Evolutionary conservation across 2,329 filamentous ascomycete species (phyloP).

Genomic region (Penicillium paneum): DNA sequence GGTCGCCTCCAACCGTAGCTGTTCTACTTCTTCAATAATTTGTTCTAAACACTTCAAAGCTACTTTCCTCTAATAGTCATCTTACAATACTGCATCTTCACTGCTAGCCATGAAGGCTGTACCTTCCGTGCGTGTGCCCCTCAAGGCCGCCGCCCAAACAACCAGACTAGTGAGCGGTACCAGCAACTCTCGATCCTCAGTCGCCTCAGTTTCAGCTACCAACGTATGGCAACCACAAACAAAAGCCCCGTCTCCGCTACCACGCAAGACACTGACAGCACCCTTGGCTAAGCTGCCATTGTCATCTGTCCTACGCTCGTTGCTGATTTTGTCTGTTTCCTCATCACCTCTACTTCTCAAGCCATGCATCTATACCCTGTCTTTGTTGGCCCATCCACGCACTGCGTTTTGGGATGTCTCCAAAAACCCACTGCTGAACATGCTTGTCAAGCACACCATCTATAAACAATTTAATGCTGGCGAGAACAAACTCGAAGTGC

Average conservation of each 20-base stretch:
- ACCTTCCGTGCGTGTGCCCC: conserved; percentile 27
- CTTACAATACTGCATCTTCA: not conserved
- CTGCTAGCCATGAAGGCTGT: conserved; percentile 28
- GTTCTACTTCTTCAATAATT: not conserved
- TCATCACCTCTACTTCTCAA: conserved; percentile 57
- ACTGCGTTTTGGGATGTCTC: conserved; percentile 48
- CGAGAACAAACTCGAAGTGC: conserved; percentile 48
- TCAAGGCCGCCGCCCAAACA: conserved; percentile 12
- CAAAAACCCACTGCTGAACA: conserved; percentile 46
- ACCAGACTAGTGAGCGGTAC: conserved; percentile 33
- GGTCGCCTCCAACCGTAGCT: conserved; percentile 7
- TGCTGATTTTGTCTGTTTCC: conserved; percentile 38
- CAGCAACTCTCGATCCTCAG: conserved; percentile 32
- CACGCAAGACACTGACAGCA: conserved; percentile 26
- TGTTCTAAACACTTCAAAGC: not conserved
- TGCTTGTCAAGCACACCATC: conserved; percentile 47
- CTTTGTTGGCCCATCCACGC: conserved; percentile 49
- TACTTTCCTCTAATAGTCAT: not conserved
- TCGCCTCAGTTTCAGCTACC: conserved; percentile 29
- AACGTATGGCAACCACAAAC: conserved; percentile 24
- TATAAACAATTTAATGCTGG: conserved; percentile 60
- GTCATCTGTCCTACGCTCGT: conserved; percentile 37
- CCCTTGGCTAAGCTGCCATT: conserved; percentile 38
- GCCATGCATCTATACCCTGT: conserved; percentile 69
- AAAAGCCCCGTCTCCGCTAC: conserved; percentile 16